Conservation (phyloP, 139 green algal genomes). For the Klebsormidium nitens region DNA sequence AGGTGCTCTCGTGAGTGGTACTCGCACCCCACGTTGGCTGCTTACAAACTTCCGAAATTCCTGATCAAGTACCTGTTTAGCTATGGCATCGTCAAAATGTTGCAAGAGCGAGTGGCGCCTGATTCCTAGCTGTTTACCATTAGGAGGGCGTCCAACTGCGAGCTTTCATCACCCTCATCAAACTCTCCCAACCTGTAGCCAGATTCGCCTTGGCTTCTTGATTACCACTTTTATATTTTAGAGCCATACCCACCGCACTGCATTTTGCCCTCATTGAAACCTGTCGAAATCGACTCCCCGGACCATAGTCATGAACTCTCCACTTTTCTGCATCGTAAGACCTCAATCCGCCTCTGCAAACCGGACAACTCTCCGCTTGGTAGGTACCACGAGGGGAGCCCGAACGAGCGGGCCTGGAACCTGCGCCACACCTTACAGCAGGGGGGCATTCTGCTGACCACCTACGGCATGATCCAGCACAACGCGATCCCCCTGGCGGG, state of each 20-base stretch:
- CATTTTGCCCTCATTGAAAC: neutral
- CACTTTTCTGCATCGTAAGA: neutral
- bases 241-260: neutral
- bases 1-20: constrained; percentile 2
- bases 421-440: constrained; percentile 4
- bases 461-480: constrained; percentile 88
- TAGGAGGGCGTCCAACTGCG: neutral
- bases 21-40: neutral
- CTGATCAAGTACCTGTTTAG: neutral
- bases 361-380: too few relatives aligned
- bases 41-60: neutral
- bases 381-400: neutral
- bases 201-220: too few relatives aligned
- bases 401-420: neutral
- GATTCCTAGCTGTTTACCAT: neutral
- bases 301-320: constrained; percentile 3
- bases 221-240: too few relatives aligned
- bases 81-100: neutral
- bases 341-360: too few relatives aligned
- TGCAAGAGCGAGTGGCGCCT: neutral
- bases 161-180: neutral
- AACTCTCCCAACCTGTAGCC: neutral
- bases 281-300: neutral
- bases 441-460: constrained; percentile 79
- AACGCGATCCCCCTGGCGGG: constrained; percentile 55